A percentile compares a stretch with the other conserved stretches of the same genome.
phyloP scores from a whole-genome alignment of 768 basidiomycete genomes.

The Macrolepiota dolichaula region DNA sequence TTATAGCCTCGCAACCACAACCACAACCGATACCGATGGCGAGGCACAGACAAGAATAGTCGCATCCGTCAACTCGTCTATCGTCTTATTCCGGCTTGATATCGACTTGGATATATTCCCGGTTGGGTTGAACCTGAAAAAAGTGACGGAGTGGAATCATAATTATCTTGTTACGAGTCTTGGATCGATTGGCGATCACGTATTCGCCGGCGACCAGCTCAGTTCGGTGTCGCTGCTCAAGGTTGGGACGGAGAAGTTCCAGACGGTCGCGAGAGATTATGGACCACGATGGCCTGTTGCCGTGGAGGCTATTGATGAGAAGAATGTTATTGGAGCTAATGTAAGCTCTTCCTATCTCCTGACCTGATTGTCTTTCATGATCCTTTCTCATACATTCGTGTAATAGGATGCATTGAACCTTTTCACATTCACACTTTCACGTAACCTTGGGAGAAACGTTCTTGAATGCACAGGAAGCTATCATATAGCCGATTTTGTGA shows the following conservation, averaged over 20 bases:
- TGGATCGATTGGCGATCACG: constrained; percentile 44
- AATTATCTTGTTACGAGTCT: constrained; percentile 78
- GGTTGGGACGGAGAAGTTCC: constrained; percentile 39
- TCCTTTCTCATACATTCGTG: neutral
- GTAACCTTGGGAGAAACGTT: constrained; percentile 34
- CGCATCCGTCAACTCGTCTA: constrained; percentile 75
- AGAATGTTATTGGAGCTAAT: constrained; percentile 68
- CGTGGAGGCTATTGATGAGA: constrained; percentile 53
- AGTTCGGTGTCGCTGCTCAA: constrained; percentile 73
- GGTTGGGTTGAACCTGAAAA: constrained; percentile 33
- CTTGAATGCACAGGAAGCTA: constrained; percentile 70
- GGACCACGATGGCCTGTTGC: constrained; percentile 70
- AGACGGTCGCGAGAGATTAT: constrained; percentile 69
- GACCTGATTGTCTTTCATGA: too few relatives aligned
- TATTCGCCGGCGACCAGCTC: constrained; percentile 79
- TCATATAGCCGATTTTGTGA: constrained; percentile 74
- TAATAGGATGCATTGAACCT: constrained; percentile 63
- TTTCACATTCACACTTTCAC: constrained; percentile 54
- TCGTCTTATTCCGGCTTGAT: constrained; percentile 45
- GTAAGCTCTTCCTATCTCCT: constrained; percentile 34
- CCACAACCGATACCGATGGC: constrained; percentile 36
- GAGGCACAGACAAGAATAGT: constrained; percentile 30
- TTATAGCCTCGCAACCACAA: constrained; percentile 54
- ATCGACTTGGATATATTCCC: constrained; percentile 25
- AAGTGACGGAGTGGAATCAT: constrained; percentile 67